Evolutionary conservation across 371 early-diverging fungal genomes (phyloP).

Genomic region (Mucor piriformis): DNA sequence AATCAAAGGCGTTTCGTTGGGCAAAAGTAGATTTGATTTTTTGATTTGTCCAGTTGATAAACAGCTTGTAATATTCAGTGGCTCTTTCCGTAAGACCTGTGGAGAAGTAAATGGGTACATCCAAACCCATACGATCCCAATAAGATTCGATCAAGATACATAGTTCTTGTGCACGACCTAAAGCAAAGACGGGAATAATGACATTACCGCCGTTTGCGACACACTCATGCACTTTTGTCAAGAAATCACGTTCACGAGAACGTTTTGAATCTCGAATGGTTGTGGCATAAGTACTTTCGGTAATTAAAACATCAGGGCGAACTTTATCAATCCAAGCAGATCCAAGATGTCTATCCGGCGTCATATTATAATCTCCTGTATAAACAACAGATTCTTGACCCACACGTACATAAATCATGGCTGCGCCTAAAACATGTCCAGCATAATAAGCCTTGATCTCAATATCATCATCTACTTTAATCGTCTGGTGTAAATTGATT

Average conservation of each 20-base stretch:
- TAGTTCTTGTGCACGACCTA: conserved; percentile 96
- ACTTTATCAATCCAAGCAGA: conserved; percentile 93
- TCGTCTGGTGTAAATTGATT: conserved; percentile 87
- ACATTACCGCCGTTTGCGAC: conserved; percentile 91
- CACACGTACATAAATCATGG: conserved; percentile 90
- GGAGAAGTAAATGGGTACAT: conserved; percentile 90
- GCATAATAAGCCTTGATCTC: conserved; percentile 95
- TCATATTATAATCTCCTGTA: conserved; percentile 98
- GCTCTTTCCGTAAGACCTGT: conserved; percentile 94
- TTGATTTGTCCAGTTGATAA: conserved; percentile 96
- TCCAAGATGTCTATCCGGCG: conserved; percentile 94
- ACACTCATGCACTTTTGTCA: conserved; percentile 89
- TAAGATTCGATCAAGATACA: conserved; percentile 93
- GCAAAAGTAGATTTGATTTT: conserved; percentile 87
- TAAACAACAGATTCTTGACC: conserved; percentile 89
- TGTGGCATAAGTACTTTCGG: conserved; percentile 96
- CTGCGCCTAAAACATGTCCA: conserved; percentile 98
- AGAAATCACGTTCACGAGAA: conserved; percentile 89
- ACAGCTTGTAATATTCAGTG: conserved; percentile 92
- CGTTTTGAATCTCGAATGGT: conserved; percentile 93
- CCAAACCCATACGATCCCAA: conserved; percentile 92
- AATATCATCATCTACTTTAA: conserved; percentile 80
- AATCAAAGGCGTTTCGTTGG: conserved; percentile 92
- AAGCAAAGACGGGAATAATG: conserved; percentile 94
- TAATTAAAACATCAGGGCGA: conserved; percentile 90